Conservation (phyloP, 805 yeast genomes). For the Myxozyma geophila region DNA sequence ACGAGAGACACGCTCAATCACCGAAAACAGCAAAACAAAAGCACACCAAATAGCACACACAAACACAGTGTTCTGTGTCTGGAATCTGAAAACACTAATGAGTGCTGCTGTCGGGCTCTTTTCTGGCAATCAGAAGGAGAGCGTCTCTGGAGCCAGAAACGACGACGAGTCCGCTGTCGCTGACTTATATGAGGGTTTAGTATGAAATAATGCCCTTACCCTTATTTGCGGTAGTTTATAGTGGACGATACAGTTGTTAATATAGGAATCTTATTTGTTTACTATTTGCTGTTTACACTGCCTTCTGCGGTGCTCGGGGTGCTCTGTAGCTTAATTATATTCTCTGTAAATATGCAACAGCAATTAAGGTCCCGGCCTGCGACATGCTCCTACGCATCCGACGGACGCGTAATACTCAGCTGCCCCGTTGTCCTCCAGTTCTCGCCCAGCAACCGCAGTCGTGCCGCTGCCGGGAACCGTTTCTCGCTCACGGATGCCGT, state of each 20-base stretch:
- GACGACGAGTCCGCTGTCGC: neutral
- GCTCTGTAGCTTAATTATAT: too few relatives aligned
- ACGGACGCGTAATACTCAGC: slow-evolving; percentile 52
- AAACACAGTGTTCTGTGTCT: neutral
- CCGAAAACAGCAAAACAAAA: neutral
- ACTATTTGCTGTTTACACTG: too few relatives aligned
- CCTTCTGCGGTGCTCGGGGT: too few relatives aligned
- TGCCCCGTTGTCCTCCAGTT: slow-evolving; percentile 64
- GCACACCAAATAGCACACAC: neutral
- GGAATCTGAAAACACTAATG: neutral
- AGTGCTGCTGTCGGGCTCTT: neutral
- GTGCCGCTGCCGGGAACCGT: slow-evolving; percentile 75
- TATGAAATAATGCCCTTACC: neutral
- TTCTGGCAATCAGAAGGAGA: neutral
- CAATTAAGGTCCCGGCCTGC: neutral
- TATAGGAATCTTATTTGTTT: too few relatives aligned
- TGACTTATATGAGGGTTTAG: neutral
- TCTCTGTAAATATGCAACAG: too few relatives aligned
- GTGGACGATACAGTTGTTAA: too few relatives aligned
- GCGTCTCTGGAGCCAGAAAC: neutral
- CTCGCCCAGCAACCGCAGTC: slow-evolving; percentile 77
- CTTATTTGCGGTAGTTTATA: neutral
- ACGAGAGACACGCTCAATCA: neutral
- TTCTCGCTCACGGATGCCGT: slow-evolving; percentile 55
- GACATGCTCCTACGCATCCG: slow-evolving; percentile 45